Evolutionary conservation across 495 filamentous ascomycete species (phyloP).

Genomic region (Trichoderma parareesei): DNA sequence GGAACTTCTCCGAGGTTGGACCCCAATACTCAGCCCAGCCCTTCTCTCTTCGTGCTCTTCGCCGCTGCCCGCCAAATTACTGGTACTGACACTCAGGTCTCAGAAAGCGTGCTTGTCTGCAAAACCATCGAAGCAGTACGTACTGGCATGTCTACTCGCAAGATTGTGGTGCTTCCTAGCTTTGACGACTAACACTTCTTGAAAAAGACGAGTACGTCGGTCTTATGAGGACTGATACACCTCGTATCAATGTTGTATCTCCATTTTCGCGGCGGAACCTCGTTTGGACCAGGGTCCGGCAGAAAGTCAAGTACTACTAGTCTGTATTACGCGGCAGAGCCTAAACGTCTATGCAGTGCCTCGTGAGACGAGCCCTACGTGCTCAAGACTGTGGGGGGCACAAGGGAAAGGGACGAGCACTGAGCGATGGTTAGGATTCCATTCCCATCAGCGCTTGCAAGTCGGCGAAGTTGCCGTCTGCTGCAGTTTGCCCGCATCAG

Average conservation of each 20-base stretch:
- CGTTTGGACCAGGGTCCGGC: background rate
- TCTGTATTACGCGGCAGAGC: background rate
- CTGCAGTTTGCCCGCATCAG: background rate
- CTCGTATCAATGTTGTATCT: background rate
- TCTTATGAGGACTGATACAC: background rate
- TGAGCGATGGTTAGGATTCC: background rate
- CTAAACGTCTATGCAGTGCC: background rate
- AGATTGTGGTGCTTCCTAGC: background rate
- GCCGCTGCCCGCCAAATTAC: background rate
- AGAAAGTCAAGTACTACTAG: background rate
- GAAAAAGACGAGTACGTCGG: background rate
- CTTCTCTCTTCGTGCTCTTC: no score
- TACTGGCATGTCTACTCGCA: background rate
- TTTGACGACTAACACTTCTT: no score
- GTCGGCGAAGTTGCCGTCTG: background rate
- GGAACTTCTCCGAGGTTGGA: constrained; percentile 5
- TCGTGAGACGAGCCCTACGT: background rate
- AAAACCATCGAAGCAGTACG: no score
- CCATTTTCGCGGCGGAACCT: background rate
- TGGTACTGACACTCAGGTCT: background rate
- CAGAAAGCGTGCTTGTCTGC: background rate
- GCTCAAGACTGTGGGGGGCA: background rate
- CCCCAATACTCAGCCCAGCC: no score
- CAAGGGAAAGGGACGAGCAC: background rate
- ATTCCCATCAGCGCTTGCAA: background rate